Evolutionary conservation across 1,284 basidiomycete species (phyloP), one percentile per base, ranked within the genome.

Genomic region (Puccinia polysora): DNA sequence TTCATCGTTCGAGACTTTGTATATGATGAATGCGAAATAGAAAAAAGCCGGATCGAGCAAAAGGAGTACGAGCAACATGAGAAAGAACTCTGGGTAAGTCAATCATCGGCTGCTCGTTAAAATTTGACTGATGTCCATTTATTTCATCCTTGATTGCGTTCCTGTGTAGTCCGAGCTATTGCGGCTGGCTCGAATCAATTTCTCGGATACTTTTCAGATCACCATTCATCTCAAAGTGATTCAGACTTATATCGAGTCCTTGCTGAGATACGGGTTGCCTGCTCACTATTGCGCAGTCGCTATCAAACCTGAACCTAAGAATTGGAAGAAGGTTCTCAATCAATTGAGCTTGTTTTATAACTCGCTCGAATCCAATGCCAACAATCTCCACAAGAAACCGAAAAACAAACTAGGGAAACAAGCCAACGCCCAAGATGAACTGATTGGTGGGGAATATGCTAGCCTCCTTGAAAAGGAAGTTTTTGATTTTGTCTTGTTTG

Each of bases 141-240:
- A 18, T 67, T 20, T 43, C n/a, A 34, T 25, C n/a, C n/a, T n/a
- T n/a, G n/a, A n/a, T n/a, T 67, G 34, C 32, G 40, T 18, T 23
- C 18, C 43, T 36, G 12, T 45, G 28, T 77, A 96, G 93, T 91
- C 93, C 23, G 96, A 98, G 78, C 84, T 99, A 1, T 83, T 99
- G n/a, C 86, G 91, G 75, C 81, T 98, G 52, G 87, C 93, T 34
- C 85, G 96, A 74, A 96, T 91, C 73, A 97, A 96, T 82, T 99
- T 98, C 80, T 94, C 91, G 5, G 96, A 99, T 81, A 87, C 94
- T 2, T 94, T 94, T 82, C 92, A 98, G 81, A 85, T 95, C 38
- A 84, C 97, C 20, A 89, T 94, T 0, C 96, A 98, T 79, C 83
- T 98, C 75, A 97, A 98, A 81, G 85, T 97, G 68, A 81, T 97